A percentile compares a stretch with the other conserved stretches of the same genome.
phyloP scores from a whole-genome alignment of 2,329 filamentous ascomycete genomes.

The Calonectria pauciramosa region DNA sequence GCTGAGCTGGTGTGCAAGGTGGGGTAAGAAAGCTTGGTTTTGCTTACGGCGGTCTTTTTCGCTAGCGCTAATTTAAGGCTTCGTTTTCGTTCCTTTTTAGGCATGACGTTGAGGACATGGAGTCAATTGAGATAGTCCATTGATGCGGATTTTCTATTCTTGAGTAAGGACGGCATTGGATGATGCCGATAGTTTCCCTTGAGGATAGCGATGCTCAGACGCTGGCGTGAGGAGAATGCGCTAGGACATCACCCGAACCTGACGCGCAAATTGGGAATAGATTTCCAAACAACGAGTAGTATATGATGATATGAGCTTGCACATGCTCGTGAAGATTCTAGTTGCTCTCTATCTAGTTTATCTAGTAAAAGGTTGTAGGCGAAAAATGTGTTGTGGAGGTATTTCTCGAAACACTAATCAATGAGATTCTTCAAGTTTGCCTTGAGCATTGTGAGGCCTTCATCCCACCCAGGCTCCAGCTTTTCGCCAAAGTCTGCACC shows the following conservation, averaged over 20 bases:
- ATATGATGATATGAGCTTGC: background rate
- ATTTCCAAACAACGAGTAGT: background rate
- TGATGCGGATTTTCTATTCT: too few species aligned
- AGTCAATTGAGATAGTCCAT: background rate
- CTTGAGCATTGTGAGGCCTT: background rate
- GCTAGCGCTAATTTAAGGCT: background rate
- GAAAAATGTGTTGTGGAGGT: background rate
- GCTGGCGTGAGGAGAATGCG: too few species aligned
- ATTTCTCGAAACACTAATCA: background rate
- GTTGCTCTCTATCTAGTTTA: background rate
- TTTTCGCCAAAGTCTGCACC: conserved; percentile 22
- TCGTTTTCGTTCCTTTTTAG: background rate
- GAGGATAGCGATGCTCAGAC: too few species aligned
- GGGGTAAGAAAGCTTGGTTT: background rate
- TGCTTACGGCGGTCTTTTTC: background rate
- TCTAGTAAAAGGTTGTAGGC: background rate
- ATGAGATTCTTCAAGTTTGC: background rate
- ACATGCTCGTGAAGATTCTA: background rate
- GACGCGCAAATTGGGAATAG: too few species aligned
- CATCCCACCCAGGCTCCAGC: background rate
- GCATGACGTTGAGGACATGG: background rate
- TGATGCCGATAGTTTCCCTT: too few species aligned
- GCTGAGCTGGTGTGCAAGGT: background rate
- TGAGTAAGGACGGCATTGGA: too few species aligned
- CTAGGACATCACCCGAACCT: too few species aligned